Evolutionary conservation across 805 yeast genomes (phyloP), one percentile per base, ranked within the genome.

Genomic region (Candida mattraensis): DNA sequence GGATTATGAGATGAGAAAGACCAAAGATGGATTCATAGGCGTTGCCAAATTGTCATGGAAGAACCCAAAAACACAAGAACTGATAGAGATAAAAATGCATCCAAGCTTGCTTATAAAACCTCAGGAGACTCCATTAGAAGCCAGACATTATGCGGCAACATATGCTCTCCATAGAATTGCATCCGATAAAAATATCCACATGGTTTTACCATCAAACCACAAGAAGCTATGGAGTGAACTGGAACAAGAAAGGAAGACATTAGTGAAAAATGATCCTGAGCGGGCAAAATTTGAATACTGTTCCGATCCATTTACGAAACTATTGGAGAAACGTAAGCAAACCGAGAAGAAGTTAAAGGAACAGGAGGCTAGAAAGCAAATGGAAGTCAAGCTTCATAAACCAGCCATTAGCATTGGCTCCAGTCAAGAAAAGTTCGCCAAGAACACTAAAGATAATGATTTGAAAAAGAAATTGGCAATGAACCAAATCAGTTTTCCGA

Each of bases 81-180:
- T 70, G 5, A 72, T 89, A 24, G 60, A 63, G 2, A 70, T 87
- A 3, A 66, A 70, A 35, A 68, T 74, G 79, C 65, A 69, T 50
- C 76, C 81, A 0, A 70, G 72, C 13, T 51, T 60, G 5, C 51
- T 72, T 4, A 69, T 81, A 5, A 60, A 64, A 3, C 81, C 89
- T 0, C 87, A 84, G 48, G 85, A 78, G 29, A 87, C 97, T 0
- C 75, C 95, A 2, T 67, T 87, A 20, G 97, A 89, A 50, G 96
- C 98, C 1, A 72, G 96, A 30, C 95, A 89, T 56, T 72, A 74
- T 51, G 88, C 91, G 0, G 97, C 99, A 0, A 88, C 97, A 0
- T 86, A 83, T 47, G 93, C 91, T 0, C 60, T 91, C 43, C 89
- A 79, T 56, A 67, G 95, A 22, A 70, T 91, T 13, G 80, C 89